Evolutionary conservation across 2,329 filamentous ascomycete species (phyloP), one percentile per base, ranked within the genome.

Genomic region (Epichloe festucae): DNA sequence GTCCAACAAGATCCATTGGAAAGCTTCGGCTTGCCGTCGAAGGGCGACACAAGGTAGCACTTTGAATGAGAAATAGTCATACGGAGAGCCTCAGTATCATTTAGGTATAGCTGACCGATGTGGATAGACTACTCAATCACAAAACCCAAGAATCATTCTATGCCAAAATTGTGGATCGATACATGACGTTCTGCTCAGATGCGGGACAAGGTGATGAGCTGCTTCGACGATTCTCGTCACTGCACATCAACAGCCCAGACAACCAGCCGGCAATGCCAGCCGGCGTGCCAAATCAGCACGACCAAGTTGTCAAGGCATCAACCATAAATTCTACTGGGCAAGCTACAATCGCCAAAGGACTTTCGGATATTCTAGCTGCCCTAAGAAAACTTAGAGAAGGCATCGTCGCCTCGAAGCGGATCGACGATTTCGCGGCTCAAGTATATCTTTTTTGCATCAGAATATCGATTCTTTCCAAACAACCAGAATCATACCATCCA

Each of bases 381-480:
- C 83, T 97, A 63, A 84, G 93, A 55, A 97, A 96, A 66, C 79
- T 98, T 35, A 82, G 93, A 52, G 93, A 98, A 71, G 90, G 85
- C 23, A 84, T 97, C 46, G 80, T 95, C 3, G 87, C 87, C 12
- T 83, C 86, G 8, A 80, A 82, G 50, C 81, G 90, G 19, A 73
- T 76, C 38, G 87, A 95, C 63, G 74, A 79, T 49, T 98, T 98
- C 67, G 84, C 91, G 1, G 81, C 86, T n/a, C 83, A 89, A 59
- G 87, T 84, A 15, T 95, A 97, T 68, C 81, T 95, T 55, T 27
- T 97, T 73, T 89, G 87, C 60, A 87, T 95, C 60, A 85, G 90
- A 51, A 76, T 90, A 27, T 83, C 87, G 23, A 84, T 98, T 55
- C 78, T 95, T 36, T 81, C 85, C 52, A 81, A 83, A 56, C 84